Evolutionary conservation across 2,329 filamentous ascomycete genomes (phyloP).

Genomic region (Ophiostoma populinum): DNA sequence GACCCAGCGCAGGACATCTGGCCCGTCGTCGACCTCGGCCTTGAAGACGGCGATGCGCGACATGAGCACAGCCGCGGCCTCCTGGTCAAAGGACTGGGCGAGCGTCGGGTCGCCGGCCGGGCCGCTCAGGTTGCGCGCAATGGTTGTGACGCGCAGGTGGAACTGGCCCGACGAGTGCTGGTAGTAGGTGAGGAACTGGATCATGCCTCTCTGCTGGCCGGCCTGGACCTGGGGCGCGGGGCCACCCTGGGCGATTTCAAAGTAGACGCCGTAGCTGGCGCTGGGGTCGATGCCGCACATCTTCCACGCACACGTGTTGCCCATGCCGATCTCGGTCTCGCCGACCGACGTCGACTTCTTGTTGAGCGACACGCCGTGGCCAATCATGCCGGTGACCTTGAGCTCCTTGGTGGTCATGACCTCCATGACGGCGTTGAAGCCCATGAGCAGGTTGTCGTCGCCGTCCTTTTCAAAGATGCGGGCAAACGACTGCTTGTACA

Average conservation of each 20-base stretch:
- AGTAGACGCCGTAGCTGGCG: constrained; percentile 90
- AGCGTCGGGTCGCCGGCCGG: constrained; percentile 89
- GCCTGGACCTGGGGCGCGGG: constrained; percentile 62
- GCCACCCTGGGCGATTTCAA: constrained; percentile 91
- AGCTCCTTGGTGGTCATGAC: constrained; percentile 95
- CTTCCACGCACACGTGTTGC: constrained; percentile 98
- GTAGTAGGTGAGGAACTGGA: constrained; percentile 97
- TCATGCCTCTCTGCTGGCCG: constrained; percentile 79
- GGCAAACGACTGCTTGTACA: constrained; percentile 98
- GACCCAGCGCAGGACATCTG: constrained; percentile 96
- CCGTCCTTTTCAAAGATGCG: constrained; percentile 94
- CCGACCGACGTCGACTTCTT: constrained; percentile 96
- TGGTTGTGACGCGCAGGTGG: constrained; percentile 87
- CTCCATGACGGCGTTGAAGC: constrained; percentile 91
- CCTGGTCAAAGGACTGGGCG: constrained; percentile 94
- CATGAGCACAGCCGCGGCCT: constrained; percentile 95
- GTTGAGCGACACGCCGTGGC: constrained; percentile 89
- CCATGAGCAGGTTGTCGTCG: constrained; percentile 90
- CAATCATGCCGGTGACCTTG: constrained; percentile 93
- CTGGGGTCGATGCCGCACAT: constrained; percentile 96
- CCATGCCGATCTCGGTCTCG: constrained; percentile 95
- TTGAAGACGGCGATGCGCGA: constrained; percentile 98
- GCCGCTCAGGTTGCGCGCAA: constrained; percentile 78
- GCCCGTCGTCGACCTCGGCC: constrained; percentile 92
- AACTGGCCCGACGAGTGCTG: constrained; percentile 94